Percentiles rank a stretch among this genome's conserved stretches.
phyloP scores from a whole-genome alignment of 345 rosid species.

The Odontarrhena argentea region DNA sequence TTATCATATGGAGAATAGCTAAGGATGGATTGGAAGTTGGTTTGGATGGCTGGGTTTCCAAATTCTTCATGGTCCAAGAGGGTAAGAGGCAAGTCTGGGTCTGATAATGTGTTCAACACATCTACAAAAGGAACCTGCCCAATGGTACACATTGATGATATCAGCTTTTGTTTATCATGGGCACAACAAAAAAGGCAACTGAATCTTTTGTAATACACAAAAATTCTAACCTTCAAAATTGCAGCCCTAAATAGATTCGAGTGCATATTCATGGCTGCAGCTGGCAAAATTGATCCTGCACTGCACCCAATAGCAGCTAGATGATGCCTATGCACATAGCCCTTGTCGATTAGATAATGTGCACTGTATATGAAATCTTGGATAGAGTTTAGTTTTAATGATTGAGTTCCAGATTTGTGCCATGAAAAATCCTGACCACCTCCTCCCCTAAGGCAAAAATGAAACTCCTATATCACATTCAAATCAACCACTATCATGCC shows the following conservation, averaged over 20 bases:
- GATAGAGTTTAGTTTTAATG: constrained; percentile 67
- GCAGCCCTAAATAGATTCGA: constrained; percentile 69
- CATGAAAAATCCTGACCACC: constrained; percentile 62
- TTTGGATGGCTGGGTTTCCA: constrained; percentile 67
- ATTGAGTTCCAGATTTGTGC: constrained; percentile 76
- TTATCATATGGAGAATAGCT: constrained; percentile 88
- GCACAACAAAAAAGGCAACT: background rate
- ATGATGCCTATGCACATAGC: constrained; percentile 60
- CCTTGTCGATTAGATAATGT: constrained; percentile 59
- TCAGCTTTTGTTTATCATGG: background rate
- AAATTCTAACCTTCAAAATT: constrained; percentile 64
- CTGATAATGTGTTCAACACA: constrained; percentile 67
- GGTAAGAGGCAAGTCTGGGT: constrained; percentile 80
- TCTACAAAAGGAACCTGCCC: constrained; percentile 89
- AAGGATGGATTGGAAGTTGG: constrained; percentile 56
- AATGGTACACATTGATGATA: constrained; percentile 7
- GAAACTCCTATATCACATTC: constrained; percentile 21
- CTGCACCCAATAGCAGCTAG: constrained; percentile 75
- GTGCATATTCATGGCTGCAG: constrained; percentile 70
- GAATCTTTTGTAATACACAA: background rate
- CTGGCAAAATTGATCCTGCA: constrained; percentile 80
- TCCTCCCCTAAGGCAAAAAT: constrained; percentile 52
- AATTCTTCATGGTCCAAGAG: constrained; percentile 86
- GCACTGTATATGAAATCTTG: constrained; percentile 69
- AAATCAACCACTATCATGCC: constrained; percentile 18